Base-by-base conservation (phyloP, 768 basidiomycete genomes). In the Guyanaporus albipodus region DNA sequence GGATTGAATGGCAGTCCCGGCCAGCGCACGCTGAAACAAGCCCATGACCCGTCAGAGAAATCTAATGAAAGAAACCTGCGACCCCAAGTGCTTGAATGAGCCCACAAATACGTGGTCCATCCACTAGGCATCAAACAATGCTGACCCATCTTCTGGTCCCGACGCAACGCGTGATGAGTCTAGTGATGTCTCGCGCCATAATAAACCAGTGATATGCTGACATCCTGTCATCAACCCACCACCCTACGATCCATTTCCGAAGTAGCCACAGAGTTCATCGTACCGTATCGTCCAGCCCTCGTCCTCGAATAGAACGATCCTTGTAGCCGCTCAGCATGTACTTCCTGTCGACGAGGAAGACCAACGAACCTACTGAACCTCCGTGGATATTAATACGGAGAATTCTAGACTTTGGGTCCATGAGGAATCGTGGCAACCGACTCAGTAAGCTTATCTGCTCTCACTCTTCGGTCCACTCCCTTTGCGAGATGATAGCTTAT, bases 221-320 rank as follows among this genome's bases (percentile, higher is more conserved):
- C 26, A 48, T 35, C 22, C 29, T 47, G 31, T 32, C 8, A 32
- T 48, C 50, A 19, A 17, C 22, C 6, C 40, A 42, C 9, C 53
- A 50, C n/a, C 46, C 48, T 1, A 24, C 40, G 9, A 54, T 42
- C 53, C 46, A 45, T 19, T 28, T 48, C 14, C 46, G 49, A 54
- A 7, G 24, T 24, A 32, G 40, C 46, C 4, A 54, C 7, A 5
- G 42, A 29, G 3, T 24, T 44, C 21, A 29, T 6, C 28, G n/a
- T n/a, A 48, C 49, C 15, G n/a, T 18, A 11, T 22, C 46, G n/a
- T 31, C 29, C 11, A 29, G 10, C 12, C 32, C 52, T 50, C 50
- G 52, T 21, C n/a, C 27, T 31, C 42, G 50, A 24, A 48, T 44
- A 15, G 46, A 44, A 15, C 46, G 50, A 31, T 47, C 50, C 27